phyloP scores from a whole-genome alignment of 2,329 filamentous ascomycete genomes.

The Sporothrix globosa region DNA sequence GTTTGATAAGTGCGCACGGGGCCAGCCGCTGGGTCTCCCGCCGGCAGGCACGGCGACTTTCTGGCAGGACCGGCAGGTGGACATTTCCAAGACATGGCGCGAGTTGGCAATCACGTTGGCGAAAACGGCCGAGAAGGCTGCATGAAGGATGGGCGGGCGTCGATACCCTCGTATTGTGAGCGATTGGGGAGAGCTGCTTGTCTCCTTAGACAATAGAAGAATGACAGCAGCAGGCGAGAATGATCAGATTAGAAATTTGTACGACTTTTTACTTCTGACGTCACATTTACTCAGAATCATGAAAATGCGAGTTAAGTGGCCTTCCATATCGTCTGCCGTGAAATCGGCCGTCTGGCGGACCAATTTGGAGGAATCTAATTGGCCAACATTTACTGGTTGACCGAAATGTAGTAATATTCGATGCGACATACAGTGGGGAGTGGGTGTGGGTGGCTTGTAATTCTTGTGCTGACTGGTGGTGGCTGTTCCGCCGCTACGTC shows the following conservation, averaged over 20 bases:
- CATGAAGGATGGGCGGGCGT: not conserved
- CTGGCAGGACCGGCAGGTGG: slow-evolving; percentile 35
- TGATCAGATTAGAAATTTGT: not conserved
- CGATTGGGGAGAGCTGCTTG: not conserved
- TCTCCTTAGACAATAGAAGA: not conserved
- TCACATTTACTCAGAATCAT: not conserved
- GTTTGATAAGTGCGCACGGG: slow-evolving; percentile 28
- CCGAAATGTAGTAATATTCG: too few relatives aligned
- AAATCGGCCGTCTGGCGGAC: slow-evolving; percentile 1
- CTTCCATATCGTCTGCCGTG: not conserved
- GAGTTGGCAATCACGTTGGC: slow-evolving; percentile 33
- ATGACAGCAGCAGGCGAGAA: not conserved
- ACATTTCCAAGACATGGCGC: slow-evolving; percentile 36
- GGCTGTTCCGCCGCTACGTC: slow-evolving; percentile 5
- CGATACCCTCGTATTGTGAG: too few relatives aligned
- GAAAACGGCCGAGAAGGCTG: not conserved
- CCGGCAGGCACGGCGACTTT: not conserved
- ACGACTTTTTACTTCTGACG: not conserved
- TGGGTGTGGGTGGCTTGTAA: not conserved
- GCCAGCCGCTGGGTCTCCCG: slow-evolving; percentile 35
- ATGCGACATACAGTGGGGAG: too few relatives aligned
- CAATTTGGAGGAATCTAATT: not conserved
- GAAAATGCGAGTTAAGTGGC: too few relatives aligned
- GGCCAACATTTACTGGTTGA: not conserved
- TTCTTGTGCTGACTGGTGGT: too few relatives aligned